Evolutionary conservation across 345 rosid species (phyloP).

Genomic region (thale cress (Arabidopsis thaliana)): DNA sequence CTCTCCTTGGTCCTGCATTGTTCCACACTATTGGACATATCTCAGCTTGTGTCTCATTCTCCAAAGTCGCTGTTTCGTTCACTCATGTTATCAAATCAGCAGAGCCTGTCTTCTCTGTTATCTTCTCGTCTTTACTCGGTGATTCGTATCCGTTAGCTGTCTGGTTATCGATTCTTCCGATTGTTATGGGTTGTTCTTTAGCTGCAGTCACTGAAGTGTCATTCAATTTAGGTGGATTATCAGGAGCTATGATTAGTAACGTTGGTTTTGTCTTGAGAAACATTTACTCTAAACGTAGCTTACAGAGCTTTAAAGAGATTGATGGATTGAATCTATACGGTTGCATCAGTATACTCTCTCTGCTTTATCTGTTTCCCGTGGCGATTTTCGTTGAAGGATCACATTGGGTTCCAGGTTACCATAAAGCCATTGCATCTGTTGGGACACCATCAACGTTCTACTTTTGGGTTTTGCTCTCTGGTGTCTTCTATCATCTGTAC

Average conservation of each 20-base stretch:
- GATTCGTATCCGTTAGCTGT: constrained; percentile 82
- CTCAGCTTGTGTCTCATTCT: constrained; percentile 96
- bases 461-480: constrained; percentile 89
- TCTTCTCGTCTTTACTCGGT: constrained; percentile 89
- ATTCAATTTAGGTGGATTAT: constrained; percentile 78
- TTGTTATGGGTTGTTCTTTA: constrained; percentile 91
- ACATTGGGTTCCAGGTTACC: constrained; percentile 88
- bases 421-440: constrained; percentile 68
- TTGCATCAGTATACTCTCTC: constrained; percentile 74
- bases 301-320: constrained; percentile 85
- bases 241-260: constrained; percentile 96
- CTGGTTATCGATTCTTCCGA: constrained; percentile 93
- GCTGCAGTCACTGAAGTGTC: constrained; percentile 97
- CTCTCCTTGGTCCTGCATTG: constrained; percentile 94
- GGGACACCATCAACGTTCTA: constrained; percentile 76
- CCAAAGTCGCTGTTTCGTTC: constrained; percentile 97
- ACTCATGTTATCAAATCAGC: constrained; percentile 97
- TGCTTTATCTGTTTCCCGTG: constrained; percentile 80
- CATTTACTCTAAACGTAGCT: constrained; percentile 82
- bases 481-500: constrained; percentile 86
- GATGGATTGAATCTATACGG: constrained; percentile 91
- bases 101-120: constrained; percentile 94
- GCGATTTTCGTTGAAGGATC: constrained; percentile 88
- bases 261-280: constrained; percentile 89
- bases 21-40: constrained; percentile 97